Evolutionary conservation across 495 filamentous ascomycete genomes (phyloP), one percentile per base, ranked within the genome.

Genomic region (Aspergillus nidulans): DNA sequence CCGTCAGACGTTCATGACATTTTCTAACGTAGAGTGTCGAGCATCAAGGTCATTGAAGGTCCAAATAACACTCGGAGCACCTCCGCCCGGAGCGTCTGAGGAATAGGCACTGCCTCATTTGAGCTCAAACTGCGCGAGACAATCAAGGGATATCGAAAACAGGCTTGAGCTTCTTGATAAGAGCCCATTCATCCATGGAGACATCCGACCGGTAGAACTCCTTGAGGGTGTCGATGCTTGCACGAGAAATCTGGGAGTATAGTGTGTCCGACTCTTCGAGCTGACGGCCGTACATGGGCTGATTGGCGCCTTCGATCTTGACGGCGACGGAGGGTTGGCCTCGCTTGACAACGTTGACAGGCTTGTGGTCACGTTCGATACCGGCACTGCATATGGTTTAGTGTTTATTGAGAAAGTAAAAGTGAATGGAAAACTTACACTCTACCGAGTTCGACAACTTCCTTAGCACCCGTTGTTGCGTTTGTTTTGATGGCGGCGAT

Each of bases 291-390:
- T 99, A 99, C 53, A 88, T 81, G 12, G 94, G 94, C 73, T 99
- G 94, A 71, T 97, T 92, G 19, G 87, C 74, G 15, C 91, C 92
- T 74, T 99, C 94, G 66, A 99, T 91, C 82, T 99, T 99, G 73
- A 99, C 80, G 21, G 94, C 94, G 15, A 97, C 94, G 6, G 91
- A 95, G 28, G 94, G 95, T 63, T 96, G 90, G 53, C 92, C 95
- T 74, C 90, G 92, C 76, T 97, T 99, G 76, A 88, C 92, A 44
- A 95, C 76, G 10, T 76, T 80, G 62, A 99, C 84, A 45, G 92
- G 80, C 76, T 97, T 99, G 83, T 97, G 95, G 58, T 99, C 95
- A 67, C 95, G 87, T 71, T 97, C 92, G 69, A 99, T 97, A 8
- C 87, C 90, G 57, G 88, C 85, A 15, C 92, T 95, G 63, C 51